Evolutionary conservation across 306 rosid species (phyloP).

Genomic region (Boehmeria nivea): DNA sequence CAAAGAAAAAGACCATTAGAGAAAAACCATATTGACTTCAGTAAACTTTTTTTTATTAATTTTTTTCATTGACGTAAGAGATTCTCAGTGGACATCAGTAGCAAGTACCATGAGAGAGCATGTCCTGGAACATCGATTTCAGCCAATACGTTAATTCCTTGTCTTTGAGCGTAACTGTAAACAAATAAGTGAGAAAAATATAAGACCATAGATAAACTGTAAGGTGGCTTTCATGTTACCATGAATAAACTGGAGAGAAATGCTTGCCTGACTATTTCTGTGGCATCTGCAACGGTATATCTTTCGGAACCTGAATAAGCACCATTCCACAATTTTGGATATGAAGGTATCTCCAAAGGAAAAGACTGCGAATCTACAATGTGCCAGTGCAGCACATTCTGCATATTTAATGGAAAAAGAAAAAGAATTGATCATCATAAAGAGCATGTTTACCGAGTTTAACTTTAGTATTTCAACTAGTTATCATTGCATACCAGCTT

Average conservation of each 20-base stretch:
- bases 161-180: conserved; percentile 32
- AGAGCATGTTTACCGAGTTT: not conserved
- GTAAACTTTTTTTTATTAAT: not conserved
- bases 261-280: conserved; percentile 35
- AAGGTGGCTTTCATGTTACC: too few relatives aligned
- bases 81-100: not conserved
- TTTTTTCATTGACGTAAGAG: not conserved
- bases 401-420: conserved; percentile 4
- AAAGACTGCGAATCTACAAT: conserved; percentile 42
- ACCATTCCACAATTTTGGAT: conserved; percentile 41
- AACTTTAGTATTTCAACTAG: not conserved
- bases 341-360: conserved; percentile 44
- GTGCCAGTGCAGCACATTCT: conserved; percentile 50
- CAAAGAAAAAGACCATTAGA: too few relatives aligned
- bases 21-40: too few relatives aligned
- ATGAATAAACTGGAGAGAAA: not conserved
- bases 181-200: not conserved
- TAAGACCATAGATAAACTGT: too few relatives aligned
- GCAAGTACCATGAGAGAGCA: conserved; percentile 34
- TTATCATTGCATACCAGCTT: conserved; percentile 21
- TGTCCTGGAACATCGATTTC: conserved; percentile 47
- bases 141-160: conserved; percentile 37
- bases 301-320: conserved; percentile 36
- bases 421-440: not conserved
- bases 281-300: conserved; percentile 31